Base-by-base conservation (phyloP, 768 basidiomycete species). In the Pleurotus eryngii region DNA sequence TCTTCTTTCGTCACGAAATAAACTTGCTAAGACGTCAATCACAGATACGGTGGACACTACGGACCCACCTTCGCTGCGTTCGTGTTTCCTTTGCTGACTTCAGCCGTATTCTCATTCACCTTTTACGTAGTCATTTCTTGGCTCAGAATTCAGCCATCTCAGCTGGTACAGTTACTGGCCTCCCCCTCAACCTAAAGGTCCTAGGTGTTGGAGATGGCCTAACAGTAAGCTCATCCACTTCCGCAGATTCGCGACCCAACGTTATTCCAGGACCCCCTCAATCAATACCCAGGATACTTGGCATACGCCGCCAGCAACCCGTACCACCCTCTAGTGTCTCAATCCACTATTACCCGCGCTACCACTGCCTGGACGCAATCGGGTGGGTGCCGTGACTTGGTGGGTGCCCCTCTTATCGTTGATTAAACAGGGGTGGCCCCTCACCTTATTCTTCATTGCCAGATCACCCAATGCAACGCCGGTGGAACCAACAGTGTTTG, bases 11-110 rank as follows among this genome's bases (percentile, higher is more conserved):
- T n/a, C 14, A 26, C 1, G 18, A 27, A 7, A 3, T 40, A 45
- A 1, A 46, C 8, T 11, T 38, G 30, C 17, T 3, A 47, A 14
- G 47, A 37, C 39, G 15, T 12, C 14, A 7, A 11, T 22, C 45
- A 5, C 58, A 86, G 85, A 38, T 88, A 86, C 61, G 87, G 87
- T 42, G 86, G 87, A 1, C 87, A 88, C 61, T 88, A 86, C 64
- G 87, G 82, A 1, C 87, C 87, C 0, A 76, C 79, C 37, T 88
- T 89, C 59, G 85, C 86, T 54, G 77, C 82, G 62, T 78, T 59
- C 61, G 74, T 64, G 5, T 9, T 1, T 4, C 18, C 22, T 51
- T 22, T 14, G 18, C 27, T 17, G 15, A 42, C 8, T 30, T n/a
- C 3, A 42, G 6, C n/a, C 4, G n/a, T 14, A 8, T 15, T 3